phyloP scores from a whole-genome alignment of 441 rosid genomes.

The Hura crepitans region DNA sequence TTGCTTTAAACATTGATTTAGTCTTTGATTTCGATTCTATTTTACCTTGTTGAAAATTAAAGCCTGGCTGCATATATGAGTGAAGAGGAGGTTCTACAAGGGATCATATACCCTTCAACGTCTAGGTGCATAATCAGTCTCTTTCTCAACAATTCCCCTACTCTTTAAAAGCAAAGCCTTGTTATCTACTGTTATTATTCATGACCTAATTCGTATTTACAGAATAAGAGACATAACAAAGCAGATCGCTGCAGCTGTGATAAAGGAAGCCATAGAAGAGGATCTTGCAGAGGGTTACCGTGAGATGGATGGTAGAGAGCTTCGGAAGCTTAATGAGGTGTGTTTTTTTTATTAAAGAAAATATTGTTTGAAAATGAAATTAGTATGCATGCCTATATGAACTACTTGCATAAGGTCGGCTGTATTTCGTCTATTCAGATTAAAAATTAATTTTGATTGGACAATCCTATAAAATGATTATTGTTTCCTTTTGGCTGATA shows the following conservation, averaged over 20 bases:
- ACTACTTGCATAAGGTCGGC: neutral
- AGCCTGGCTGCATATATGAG: slow-evolving; percentile 94
- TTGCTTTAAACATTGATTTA: neutral
- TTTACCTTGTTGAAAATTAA: slow-evolving; percentile 30
- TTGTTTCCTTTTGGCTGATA: neutral
- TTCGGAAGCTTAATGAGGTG: slow-evolving; percentile 56
- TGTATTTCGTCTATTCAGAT: neutral
- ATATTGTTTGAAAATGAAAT: neutral
- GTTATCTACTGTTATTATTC: neutral
- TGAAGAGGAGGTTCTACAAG: slow-evolving; percentile 80
- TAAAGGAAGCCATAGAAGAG: slow-evolving; percentile 83
- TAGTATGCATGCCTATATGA: neutral
- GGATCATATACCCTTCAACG: slow-evolving; percentile 79
- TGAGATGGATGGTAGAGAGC: slow-evolving; percentile 75
- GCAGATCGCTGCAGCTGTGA: slow-evolving; percentile 85
- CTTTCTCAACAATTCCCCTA: neutral
- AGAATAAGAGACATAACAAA: slow-evolving; percentile 92
- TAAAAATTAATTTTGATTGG: neutral
- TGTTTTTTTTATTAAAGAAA: slow-evolving; percentile 14
- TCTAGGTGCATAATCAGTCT: slow-evolving; percentile 52
- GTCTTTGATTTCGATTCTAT: slow-evolving; percentile 17
- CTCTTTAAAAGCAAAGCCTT: neutral
- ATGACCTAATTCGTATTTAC: slow-evolving; percentile 27
- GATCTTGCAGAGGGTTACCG: slow-evolving; percentile 86
- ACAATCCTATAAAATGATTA: neutral